Evolutionary conservation across 1,284 basidiomycete species (phyloP).

Genomic region (Inonotus obliquus): DNA sequence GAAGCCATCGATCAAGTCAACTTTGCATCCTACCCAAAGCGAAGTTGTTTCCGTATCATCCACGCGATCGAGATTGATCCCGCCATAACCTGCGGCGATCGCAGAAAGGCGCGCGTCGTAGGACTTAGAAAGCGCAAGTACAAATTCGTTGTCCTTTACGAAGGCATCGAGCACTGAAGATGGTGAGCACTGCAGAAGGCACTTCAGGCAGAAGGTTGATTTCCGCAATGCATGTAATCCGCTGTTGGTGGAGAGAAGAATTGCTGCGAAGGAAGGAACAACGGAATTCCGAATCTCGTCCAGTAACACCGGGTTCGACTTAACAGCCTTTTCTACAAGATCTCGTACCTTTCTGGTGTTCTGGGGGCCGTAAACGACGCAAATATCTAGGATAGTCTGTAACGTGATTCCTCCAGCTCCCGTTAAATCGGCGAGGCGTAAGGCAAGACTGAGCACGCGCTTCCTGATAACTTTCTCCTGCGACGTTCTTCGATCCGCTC

Average conservation of each 20-base stretch:
- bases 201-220: slow-evolving; percentile 50
- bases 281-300: slow-evolving; percentile 38
- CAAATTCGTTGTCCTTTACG: slow-evolving; percentile 44
- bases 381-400: slow-evolving; percentile 55
- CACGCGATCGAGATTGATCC: slow-evolving; percentile 55
- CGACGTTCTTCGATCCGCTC: slow-evolving; percentile 24
- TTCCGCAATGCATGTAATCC: slow-evolving; percentile 65
- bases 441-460: slow-evolving; percentile 50
- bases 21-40: slow-evolving; percentile 36
- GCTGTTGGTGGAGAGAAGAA: slow-evolving; percentile 38
- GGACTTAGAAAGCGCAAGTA: slow-evolving; percentile 50
- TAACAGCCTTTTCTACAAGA: slow-evolving; percentile 39
- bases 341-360: slow-evolving; percentile 40
- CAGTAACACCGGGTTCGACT: slow-evolving; percentile 29
- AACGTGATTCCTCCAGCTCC: slow-evolving; percentile 38
- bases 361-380: slow-evolving; percentile 47
- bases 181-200: slow-evolving; percentile 49
- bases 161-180: slow-evolving; percentile 45
- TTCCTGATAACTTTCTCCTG: slow-evolving; percentile 45
- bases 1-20: slow-evolving; percentile 62
- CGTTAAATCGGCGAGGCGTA: slow-evolving; percentile 38
- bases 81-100: slow-evolving; percentile 25
- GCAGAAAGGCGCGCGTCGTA: slow-evolving; percentile 52
- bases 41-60: slow-evolving; percentile 40
- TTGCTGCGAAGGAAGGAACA: slow-evolving; percentile 48